Evolutionary conservation across 1,139 yeast genomes (phyloP), one percentile per base, ranked within the genome.

Genomic region (Taphrina sp.): DNA sequence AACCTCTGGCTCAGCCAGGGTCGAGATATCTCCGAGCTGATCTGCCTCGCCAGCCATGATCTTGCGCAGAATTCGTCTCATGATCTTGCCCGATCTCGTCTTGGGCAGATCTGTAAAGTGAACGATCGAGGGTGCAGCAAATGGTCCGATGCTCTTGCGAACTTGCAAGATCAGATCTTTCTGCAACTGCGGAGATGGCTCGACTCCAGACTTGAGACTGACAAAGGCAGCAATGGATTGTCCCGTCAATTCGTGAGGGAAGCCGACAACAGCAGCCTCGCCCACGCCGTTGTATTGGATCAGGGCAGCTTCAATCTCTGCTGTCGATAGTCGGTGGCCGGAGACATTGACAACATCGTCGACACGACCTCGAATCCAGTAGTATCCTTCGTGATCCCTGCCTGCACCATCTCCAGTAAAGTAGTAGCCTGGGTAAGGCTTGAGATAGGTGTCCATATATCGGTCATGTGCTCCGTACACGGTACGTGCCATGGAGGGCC

Each of bases 371-470:
- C 95, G 81, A 67, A 92, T 90, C 96, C 97, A 92, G 76, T 89
- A 88, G 78, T 84, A 92, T 54, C 97, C 97, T 68, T 92, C 97
- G 66, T 84, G 83, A 71, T 92, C 98, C 73, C 96, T 83, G 58
- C 95, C 97, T 55, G 96, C 97, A 73, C 97, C 97, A 71, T 92
- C 98, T 68, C 98, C 98, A 22, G 97, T 90, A 77, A 92, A 92
- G 76, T 92, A 92, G 75, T 79, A 85, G 58, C 96, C 96, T 61
- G 96, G 95, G 77, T 90, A 92, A 60, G 97, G 97, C 65, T 84
- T 84, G 72, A 92, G 77, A 74, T 92, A 92, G 56, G 97, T 92
- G 66, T 90, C 97, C 76, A 89, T 76, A 76, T 81, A 92, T 72
- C 95, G 83, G 63, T 77, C 75, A 74, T 92, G 96, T 74, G 92